Evolutionary conservation across 345 rosid genomes (phyloP), one percentile per base, ranked within the genome.

Genomic region (Trapa bicornis): DNA sequence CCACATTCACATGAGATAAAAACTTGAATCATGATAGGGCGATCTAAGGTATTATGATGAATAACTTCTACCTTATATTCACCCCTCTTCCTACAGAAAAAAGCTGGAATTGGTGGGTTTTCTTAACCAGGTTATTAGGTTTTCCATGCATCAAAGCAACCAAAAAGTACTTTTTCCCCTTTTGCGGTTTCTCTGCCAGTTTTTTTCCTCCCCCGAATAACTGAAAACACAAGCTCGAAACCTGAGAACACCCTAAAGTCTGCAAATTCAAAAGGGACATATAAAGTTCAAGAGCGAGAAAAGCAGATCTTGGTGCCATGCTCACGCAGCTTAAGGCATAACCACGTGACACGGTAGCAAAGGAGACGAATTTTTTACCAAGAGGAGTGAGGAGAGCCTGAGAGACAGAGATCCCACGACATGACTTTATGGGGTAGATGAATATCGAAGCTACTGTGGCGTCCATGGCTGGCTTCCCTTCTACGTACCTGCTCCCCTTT

Each of bases 391-490:
- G 82, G n/a, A 87, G 76, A 7, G 95, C 96, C 12, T 74, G 81
- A 76, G 88, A 68, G 5, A 84, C 74, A 36, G 91, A 85, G 7
- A 89, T 87, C 71, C 92, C 96, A 62, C 83, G 84, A 77, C 98
- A 92, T 61, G 96, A 87, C 72, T 92, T 92, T 3, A 92, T 53
- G 2, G 96, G 96, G 78, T 92, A 92, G 4, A 92, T 70, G 14
- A 89, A 87, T 70, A 92, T 72, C 56, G 95, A 86, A 3, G 78
- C 48, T 39, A 89, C 85, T 64, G 65, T 78, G n/a, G 79, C 79
- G 47, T 17, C 63, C 38, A n/a, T 54, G 33, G 60, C 60, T 54
- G 60, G 43, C 43, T 41, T 43, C 68, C 67, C 73, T 75, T 74
- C 67, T 41, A 47, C 50, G 32, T 56, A 67, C 15, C 47, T 29